Percentiles rank a stretch among this genome's conserved stretches.
phyloP scores from a whole-genome alignment of 257 asterid genomes.

The Hygrophila difformis region DNA sequence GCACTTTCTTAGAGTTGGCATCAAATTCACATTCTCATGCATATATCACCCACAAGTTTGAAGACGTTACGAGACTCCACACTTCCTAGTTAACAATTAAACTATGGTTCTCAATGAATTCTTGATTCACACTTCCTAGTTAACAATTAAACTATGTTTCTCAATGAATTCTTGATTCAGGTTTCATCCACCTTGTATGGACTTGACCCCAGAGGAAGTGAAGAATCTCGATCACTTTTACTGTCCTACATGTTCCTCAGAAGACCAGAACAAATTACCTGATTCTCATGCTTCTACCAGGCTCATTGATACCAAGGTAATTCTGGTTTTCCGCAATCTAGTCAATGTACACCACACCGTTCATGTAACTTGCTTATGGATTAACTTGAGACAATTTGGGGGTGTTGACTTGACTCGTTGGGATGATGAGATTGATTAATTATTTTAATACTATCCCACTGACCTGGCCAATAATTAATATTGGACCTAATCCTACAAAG shows the following conservation, averaged over 20 bases:
- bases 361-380: too few relatives aligned
- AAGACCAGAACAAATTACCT: conserved; percentile 49
- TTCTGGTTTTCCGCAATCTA: neutral
- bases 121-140: conserved; percentile 3
- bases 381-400: too few relatives aligned
- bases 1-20: too few relatives aligned
- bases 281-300: conserved; percentile 51
- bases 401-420: too few relatives aligned
- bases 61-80: too few relatives aligned
- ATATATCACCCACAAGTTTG: too few relatives aligned
- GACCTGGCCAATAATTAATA: too few relatives aligned
- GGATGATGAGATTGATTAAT: neutral
- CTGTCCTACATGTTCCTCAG: conserved; percentile 65
- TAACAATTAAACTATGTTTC: conserved; percentile 1
- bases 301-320: conserved; percentile 59
- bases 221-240: conserved; percentile 60
- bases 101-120: neutral
- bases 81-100: too few relatives aligned
- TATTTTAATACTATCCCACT: neutral
- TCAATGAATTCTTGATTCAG: conserved; percentile 35
- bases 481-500: too few relatives aligned
- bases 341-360: too few relatives aligned
- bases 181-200: conserved; percentile 85
- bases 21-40: too few relatives aligned
- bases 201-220: conserved; percentile 69